phyloP scores from a whole-genome alignment of 257 asterid genomes.

The Fraxinus excelsior region DNA sequence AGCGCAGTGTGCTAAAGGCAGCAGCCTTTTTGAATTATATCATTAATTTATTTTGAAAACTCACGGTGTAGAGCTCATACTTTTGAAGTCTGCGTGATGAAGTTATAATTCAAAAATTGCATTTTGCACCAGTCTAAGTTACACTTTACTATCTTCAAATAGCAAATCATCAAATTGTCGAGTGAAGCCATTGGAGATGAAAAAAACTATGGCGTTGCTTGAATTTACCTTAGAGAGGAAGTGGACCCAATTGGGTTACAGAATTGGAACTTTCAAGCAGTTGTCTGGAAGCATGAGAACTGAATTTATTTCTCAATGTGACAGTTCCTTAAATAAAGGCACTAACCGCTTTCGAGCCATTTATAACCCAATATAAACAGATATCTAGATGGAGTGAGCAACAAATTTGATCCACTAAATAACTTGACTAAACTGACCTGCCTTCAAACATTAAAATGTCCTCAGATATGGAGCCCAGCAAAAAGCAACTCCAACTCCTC shows the following conservation, averaged over 20 bases:
- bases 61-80: background rate
- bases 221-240: too few relatives aligned
- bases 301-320: background rate
- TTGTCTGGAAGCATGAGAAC: background rate
- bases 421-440: background rate
- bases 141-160: background rate
- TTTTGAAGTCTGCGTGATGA: background rate
- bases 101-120: background rate
- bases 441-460: conserved; percentile 9
- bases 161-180: background rate
- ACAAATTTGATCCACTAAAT: background rate
- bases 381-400: background rate
- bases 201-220: too few relatives aligned
- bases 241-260: background rate
- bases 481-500: conserved; percentile 83
- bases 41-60: background rate
- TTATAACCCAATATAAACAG: background rate
- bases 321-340: background rate
- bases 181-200: background rate
- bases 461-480: conserved; percentile 70
- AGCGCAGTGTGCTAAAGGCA: background rate
- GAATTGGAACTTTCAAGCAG: background rate
- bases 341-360: background rate
- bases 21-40: background rate
- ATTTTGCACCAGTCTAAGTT: background rate